These are phyloP conservation scores for Zasmidium citrigriseum DNA, from an alignment of 2,329 filamentous ascomycete genomes.

Conservation along the genomic window DNA sequence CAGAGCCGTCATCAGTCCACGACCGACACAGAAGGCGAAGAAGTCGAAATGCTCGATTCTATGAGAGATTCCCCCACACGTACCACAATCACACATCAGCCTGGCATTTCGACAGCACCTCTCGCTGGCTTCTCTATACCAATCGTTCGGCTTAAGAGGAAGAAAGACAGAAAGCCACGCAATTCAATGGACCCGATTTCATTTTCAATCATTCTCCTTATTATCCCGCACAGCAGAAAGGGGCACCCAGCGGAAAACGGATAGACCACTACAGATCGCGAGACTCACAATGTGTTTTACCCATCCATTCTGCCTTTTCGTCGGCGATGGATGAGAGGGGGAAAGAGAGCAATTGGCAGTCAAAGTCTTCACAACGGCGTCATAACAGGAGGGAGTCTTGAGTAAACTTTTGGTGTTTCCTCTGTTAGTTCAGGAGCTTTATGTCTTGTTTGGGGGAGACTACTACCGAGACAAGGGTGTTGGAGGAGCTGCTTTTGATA, in stretches of 20 bases:
- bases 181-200: not conserved
- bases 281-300: not conserved
- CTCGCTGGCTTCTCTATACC: not conserved
- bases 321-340: too few species aligned
- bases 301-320: too few species aligned
- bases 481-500: not conserved
- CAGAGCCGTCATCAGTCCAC: constrained; percentile 72
- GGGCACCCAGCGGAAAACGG: not conserved
- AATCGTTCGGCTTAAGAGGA: not conserved
- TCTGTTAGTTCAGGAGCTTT: not conserved
- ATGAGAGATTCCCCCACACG: constrained; percentile 36
- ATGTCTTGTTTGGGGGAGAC: not conserved
- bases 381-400: not conserved
- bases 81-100: not conserved
- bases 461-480: not conserved
- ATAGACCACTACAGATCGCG: not conserved
- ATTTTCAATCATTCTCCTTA: not conserved
- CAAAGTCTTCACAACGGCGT: not conserved
- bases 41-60: constrained; percentile 70
- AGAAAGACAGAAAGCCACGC: not conserved
- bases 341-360: too few species aligned
- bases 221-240: not conserved
- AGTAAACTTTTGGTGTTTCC: not conserved
- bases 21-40: constrained; percentile 61
- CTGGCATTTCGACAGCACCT: constrained; percentile 10